Evolutionary conservation across 306 rosid genomes (phyloP).

Genomic region (Glycine latifolia): DNA sequence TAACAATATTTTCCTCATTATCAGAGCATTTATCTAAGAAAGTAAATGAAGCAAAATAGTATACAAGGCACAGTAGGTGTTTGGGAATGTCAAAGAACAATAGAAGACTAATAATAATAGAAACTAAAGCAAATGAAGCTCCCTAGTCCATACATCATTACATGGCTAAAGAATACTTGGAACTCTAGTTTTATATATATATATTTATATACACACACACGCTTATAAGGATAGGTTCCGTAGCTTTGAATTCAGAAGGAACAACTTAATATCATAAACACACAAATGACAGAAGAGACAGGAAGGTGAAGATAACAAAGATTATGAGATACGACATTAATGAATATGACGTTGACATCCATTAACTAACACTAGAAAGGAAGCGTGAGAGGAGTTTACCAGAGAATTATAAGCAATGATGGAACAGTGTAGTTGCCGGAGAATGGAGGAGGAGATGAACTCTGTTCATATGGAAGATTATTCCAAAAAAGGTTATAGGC

Average conservation of each 20-base stretch:
- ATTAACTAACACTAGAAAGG: background rate
- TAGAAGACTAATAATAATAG: slow-evolving; percentile 17
- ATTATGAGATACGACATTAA: slow-evolving; percentile 10
- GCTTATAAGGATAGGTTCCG: slow-evolving; percentile 42
- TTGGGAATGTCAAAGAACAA: background rate
- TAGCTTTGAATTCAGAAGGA: slow-evolving; percentile 34
- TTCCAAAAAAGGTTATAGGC: background rate
- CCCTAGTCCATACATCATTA: background rate
- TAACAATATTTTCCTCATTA: slow-evolving; percentile 3
- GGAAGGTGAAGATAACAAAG: slow-evolving; percentile 26
- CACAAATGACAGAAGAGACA: slow-evolving; percentile 26
- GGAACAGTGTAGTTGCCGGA: slow-evolving; percentile 24
- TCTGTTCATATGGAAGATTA: slow-evolving; percentile 16
- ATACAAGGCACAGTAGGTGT: slow-evolving; percentile 20
- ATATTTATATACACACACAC: no score
- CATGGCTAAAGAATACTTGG: slow-evolving; percentile 10
- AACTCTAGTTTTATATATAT: background rate
- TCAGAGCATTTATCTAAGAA: background rate
- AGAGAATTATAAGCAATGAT: slow-evolving; percentile 19
- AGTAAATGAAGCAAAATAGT: slow-evolving; percentile 4
- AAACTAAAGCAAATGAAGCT: slow-evolving; percentile 20
- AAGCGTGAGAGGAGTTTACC: slow-evolving; percentile 5
- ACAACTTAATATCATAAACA: background rate
- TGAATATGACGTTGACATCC: slow-evolving; percentile 24
- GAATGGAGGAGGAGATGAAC: background rate